A percentile compares a stretch with the other conserved stretches of the same genome.
phyloP scores from a whole-genome alignment of 2,329 filamentous ascomycete genomes.

The Aureobasidium leucospermi region DNA sequence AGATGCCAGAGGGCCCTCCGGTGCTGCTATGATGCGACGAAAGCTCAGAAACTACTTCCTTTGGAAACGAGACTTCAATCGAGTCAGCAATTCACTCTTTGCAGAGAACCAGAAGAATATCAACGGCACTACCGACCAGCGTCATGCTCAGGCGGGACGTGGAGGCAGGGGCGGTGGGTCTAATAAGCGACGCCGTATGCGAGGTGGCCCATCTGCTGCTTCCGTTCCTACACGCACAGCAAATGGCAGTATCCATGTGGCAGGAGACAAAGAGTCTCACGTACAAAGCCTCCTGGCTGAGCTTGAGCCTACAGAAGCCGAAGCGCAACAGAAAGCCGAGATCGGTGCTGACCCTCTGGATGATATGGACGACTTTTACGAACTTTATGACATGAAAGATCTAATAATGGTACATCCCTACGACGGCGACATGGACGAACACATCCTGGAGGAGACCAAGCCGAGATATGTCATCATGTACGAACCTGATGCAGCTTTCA shows the following conservation, averaged over 20 bases:
- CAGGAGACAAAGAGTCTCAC: slow-evolving; percentile 75
- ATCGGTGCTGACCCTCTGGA: slow-evolving; percentile 73
- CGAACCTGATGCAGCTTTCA: slow-evolving; percentile 90
- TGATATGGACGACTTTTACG: slow-evolving; percentile 86
- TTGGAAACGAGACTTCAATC: slow-evolving; percentile 86
- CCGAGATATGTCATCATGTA: slow-evolving; percentile 98
- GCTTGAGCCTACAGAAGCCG: slow-evolving; percentile 70
- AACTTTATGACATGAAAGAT: slow-evolving; percentile 85
- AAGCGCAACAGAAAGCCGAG: slow-evolving; percentile 63
- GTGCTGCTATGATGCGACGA: slow-evolving; percentile 80
- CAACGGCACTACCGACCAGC: slow-evolving; percentile 56
- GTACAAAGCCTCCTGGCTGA: slow-evolving; percentile 77
- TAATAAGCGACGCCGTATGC: slow-evolving; percentile 78
- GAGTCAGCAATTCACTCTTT: slow-evolving; percentile 72
- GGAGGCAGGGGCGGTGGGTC: slow-evolving; percentile 57
- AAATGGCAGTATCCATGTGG: slow-evolving; percentile 66
- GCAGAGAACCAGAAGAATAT: slow-evolving; percentile 72
- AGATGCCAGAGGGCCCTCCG: slow-evolving; percentile 52
- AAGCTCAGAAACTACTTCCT: slow-evolving; percentile 78
- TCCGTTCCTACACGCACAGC: slow-evolving; percentile 56
- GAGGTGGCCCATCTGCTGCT: slow-evolving; percentile 64
- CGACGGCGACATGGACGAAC: slow-evolving; percentile 91
- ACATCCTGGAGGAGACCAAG: slow-evolving; percentile 88
- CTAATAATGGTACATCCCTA: slow-evolving; percentile 87
- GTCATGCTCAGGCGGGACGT: slow-evolving; percentile 36